Evolutionary conservation across 2,329 filamentous ascomycete species (phyloP), one percentile per base, ranked within the genome.

Genomic region (Colletotrichum lindemuthianum): DNA sequence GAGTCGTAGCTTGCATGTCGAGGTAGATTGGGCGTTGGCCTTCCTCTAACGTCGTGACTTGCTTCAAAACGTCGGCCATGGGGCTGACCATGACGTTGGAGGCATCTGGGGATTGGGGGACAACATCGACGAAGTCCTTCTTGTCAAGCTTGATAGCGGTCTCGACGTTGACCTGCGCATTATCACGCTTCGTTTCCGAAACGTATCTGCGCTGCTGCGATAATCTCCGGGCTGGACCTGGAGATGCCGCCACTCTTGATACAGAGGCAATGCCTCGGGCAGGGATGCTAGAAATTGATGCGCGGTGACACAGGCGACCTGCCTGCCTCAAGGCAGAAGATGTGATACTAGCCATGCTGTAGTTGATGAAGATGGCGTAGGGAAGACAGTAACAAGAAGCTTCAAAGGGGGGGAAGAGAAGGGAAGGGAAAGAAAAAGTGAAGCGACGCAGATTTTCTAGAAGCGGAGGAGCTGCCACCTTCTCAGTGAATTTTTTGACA

Each of bases 1-100:
- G 96, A 0, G 96, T 99, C 1, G 96, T 99, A 40, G 96, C 93
- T 80, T 99, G 96, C 90, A 97, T 97, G 75, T 99, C 96, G 58
- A 99, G 90, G 73, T 99, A 99, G 75, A 99, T 98, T 43, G 96
- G 96, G 65, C 96, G 86, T 67, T 92, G 90, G 63, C 96, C 96
- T 78, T 97, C 90, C 70, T 97, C 94, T 90, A 98, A 92, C 68
- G 97, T 84, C 11, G 93, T 93, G 8, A 94, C 95, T 77, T 97
- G 91, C 82, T 96, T 96, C 67, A 99, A 83, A 49, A 97, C 90
- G 69, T 92, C 91, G 68, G 92, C 91, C 75, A 91, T 88, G n/a
- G 92, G 91, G 78, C 91, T 96, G 82, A 96, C 88, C 75, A 90
- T 89, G 53, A 87, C 85, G 75, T 91, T 87, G 13, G 83, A 85